Evolutionary conservation across 148 eudicot species (phyloP).

Genomic region (Vaccinium corymbosum): DNA sequence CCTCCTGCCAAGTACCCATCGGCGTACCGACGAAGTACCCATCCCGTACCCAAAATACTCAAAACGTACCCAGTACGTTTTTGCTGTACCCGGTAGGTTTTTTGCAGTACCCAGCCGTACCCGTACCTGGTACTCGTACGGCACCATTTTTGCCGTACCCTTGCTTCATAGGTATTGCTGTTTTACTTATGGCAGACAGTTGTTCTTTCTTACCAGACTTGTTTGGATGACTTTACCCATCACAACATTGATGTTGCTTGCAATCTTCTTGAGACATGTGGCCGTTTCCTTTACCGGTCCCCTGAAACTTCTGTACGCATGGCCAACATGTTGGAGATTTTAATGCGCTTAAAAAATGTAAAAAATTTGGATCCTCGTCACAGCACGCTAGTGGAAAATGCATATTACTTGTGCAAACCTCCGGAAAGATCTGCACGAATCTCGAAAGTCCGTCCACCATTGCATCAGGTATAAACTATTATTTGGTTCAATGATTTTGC

Average conservation of each 20-base stretch:
- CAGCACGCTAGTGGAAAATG: constrained; percentile 96
- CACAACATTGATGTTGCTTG: constrained; percentile 99
- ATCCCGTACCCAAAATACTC: no score
- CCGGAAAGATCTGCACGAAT: constrained; percentile 93
- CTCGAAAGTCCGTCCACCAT: constrained; percentile 89
- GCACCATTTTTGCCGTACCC: no score
- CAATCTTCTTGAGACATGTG: constrained; percentile 98
- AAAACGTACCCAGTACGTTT: no score
- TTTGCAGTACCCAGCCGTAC: no score
- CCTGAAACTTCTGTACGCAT: constrained; percentile 91
- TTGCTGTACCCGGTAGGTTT: no score
- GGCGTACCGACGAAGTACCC: no score
- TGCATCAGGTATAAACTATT: constrained; percentile 74
- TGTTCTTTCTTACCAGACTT: constrained; percentile 48
- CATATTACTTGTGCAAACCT: constrained; percentile 94
- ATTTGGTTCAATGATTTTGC: constrained; percentile 1
- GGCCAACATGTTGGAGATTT: constrained; percentile 95
- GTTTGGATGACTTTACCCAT: constrained; percentile 93
- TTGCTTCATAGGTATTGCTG: background rate
- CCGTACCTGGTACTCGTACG: no score
- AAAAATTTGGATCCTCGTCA: constrained; percentile 99
- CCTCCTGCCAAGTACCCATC: no score
- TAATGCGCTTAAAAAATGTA: constrained; percentile 95
- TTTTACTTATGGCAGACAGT: constrained; percentile 4
- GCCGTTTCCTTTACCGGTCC: constrained; percentile 88